Evolutionary conservation across 441 rosid species (phyloP).

Genomic region (Adansonia grandidieri): DNA sequence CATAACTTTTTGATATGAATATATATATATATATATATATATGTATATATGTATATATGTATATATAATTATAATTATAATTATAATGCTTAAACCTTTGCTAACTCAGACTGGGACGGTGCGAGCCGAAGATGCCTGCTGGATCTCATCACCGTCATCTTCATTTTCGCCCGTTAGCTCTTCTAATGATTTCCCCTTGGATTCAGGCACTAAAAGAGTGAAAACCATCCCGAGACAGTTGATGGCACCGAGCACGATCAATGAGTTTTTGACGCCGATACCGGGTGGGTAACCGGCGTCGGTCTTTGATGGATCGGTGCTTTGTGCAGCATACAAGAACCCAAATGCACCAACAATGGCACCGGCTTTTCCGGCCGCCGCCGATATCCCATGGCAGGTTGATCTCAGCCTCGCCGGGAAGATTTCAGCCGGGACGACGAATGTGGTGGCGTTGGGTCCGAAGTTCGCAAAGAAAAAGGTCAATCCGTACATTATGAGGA

Average conservation of each 20-base stretch:
- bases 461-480: slow-evolving; percentile 40
- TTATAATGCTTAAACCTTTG: background rate
- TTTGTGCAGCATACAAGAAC: slow-evolving; percentile 35
- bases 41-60: background rate
- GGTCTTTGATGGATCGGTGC: slow-evolving; percentile 21
- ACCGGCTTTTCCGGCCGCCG: slow-evolving; percentile 37
- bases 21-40: background rate
- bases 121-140: background rate
- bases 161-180: slow-evolving; percentile 33
- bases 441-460: slow-evolving; percentile 39
- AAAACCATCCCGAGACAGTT: slow-evolving; percentile 30
- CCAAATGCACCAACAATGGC: slow-evolving; percentile 39
- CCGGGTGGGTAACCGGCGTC: slow-evolving; percentile 38
- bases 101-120: background rate
- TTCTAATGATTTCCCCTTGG: slow-evolving; percentile 38
- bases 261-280: slow-evolving; percentile 34
- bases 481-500: slow-evolving; percentile 32
- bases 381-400: slow-evolving; percentile 38
- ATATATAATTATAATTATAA: background rate
- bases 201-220: slow-evolving; percentile 35
- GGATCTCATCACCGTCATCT: background rate
- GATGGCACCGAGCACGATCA: slow-evolving; percentile 25
- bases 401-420: slow-evolving; percentile 30
- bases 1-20: no score
- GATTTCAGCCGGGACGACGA: slow-evolving; percentile 24